Percentiles rank a stretch among this genome's conserved stretches.
Evolutionary conservation across 1,139 yeast species (phyloP).

Genomic region (Taphrina betulina): DNA sequence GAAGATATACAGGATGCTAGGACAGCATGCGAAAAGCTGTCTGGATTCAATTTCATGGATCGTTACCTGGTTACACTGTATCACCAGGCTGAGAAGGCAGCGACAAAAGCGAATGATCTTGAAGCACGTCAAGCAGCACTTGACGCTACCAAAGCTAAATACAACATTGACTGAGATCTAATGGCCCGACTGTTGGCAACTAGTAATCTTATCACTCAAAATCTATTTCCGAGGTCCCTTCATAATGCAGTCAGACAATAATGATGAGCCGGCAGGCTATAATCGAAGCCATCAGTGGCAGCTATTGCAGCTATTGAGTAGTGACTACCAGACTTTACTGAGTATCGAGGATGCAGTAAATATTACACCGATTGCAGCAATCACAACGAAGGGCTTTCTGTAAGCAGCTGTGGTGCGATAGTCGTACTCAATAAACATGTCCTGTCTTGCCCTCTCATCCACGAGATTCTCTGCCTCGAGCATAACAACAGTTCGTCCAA

Average conservation of each 20-base stretch:
- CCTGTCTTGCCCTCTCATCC: constrained; percentile 64
- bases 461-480: constrained; percentile 62
- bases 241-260: too few relatives aligned
- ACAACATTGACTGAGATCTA: neutral
- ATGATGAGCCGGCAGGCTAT: too few relatives aligned
- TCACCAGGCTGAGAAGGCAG: constrained; percentile 39
- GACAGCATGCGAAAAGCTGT: constrained; percentile 55
- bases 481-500: constrained; percentile 79
- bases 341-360: too few relatives aligned
- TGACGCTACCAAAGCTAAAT: constrained; percentile 4
- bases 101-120: neutral
- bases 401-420: neutral
- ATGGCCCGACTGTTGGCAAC: too few relatives aligned
- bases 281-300: too few relatives aligned
- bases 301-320: too few relatives aligned
- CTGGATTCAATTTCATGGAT: constrained; percentile 62
- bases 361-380: too few relatives aligned
- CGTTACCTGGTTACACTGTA: constrained; percentile 56
- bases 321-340: too few relatives aligned
- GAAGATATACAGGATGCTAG: constrained; percentile 53
- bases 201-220: too few relatives aligned
- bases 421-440: constrained; percentile 44
- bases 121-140: constrained; percentile 29
- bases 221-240: too few relatives aligned
- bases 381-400: constrained; percentile 22